Evolutionary conservation across 768 basidiomycete species (phyloP).

Genomic region (Naganishia friedmannii): DNA sequence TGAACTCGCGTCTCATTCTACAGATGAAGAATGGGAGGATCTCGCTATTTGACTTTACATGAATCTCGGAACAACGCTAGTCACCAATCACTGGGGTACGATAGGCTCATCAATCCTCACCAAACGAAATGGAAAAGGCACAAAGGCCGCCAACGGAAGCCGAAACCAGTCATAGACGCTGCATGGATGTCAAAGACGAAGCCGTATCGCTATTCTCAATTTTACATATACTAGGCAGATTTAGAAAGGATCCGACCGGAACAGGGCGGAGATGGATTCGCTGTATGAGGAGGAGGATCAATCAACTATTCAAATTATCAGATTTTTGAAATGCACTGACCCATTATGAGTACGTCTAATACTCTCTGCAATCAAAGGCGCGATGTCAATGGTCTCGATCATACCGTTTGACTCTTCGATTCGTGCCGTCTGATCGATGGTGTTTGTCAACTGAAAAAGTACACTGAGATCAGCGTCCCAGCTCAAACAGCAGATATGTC

Average conservation of each 20-base stretch:
- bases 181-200: not conserved
- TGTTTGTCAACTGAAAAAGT: conserved; percentile 67
- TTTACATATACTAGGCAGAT: conserved; percentile 7
- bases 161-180: not conserved
- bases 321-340: conserved; percentile 10
- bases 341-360: conserved; percentile 95
- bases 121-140: not conserved
- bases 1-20: not conserved
- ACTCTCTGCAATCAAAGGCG: conserved; percentile 90
- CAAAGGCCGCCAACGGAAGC: not conserved
- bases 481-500: not conserved
- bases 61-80: not conserved
- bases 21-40: conserved; percentile 41
- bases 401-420: conserved; percentile 70
- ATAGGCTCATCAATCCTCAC: not conserved
- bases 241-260: conserved; percentile 38
- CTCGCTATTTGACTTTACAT: not conserved
- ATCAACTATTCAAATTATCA: not conserved
- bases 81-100: not conserved
- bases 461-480: not conserved
- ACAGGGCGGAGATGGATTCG: conserved; percentile 51
- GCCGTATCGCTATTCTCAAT: conserved; percentile 1
- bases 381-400: conserved; percentile 92
- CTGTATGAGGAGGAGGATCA: conserved; percentile 27
- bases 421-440: conserved; percentile 74